phyloP scores from a whole-genome alignment of 1,284 basidiomycete genomes.

The Cutaneotrichosporon sp. region DNA sequence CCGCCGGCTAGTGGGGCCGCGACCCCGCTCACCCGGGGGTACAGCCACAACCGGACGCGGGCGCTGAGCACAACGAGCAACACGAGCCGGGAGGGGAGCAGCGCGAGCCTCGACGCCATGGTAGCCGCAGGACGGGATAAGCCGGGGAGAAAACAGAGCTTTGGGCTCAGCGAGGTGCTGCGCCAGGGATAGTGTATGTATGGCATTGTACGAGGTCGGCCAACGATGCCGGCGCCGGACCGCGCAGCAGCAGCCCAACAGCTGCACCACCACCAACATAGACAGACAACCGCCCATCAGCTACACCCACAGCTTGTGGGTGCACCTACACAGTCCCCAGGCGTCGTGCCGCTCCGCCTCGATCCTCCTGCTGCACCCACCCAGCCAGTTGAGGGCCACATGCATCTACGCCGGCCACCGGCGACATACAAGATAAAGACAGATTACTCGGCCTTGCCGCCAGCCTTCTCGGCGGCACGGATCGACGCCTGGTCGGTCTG shows the following conservation, averaged over 20 bases:
- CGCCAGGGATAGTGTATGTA: conserved; percentile 7
- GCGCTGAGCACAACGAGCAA: conserved; percentile 6
- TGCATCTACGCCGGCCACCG: not conserved
- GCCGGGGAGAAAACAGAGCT: conserved; percentile 14
- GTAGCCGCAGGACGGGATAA: conserved; percentile 1
- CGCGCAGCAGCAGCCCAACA: no score
- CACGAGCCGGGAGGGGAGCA: not conserved
- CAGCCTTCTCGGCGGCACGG: conserved; percentile 79
- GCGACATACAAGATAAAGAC: not conserved
- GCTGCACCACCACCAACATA: no score
- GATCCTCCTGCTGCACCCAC: no score
- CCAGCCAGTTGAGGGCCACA: not conserved
- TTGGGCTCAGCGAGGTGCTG: conserved; percentile 21
- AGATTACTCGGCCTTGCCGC: conserved; percentile 58
- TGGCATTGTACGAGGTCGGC: no score
- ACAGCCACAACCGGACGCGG: not conserved
- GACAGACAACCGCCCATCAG: no score
- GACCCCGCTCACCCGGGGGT: conserved; percentile 10
- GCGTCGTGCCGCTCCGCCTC: no score
- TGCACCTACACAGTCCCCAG: no score
- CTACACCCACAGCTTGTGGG: no score
- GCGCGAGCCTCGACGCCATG: not conserved
- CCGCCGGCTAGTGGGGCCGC: conserved; percentile 17
- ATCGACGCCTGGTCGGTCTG: conserved; percentile 82
- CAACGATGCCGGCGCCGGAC: no score